Evolutionary conservation across 106 monocot genomes (phyloP).

Genomic region (Allium fistulosum): DNA sequence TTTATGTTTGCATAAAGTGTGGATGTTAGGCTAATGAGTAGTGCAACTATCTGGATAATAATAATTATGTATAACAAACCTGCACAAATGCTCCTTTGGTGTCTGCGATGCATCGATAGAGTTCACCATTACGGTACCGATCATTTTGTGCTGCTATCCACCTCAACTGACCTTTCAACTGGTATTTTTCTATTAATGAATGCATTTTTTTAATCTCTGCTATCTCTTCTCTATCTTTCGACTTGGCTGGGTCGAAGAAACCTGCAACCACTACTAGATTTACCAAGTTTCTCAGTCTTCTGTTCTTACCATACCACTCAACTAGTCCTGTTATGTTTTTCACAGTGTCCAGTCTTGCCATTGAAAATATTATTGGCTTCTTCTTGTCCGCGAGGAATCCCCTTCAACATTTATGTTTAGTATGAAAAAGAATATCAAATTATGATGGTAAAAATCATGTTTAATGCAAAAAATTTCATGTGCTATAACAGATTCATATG

Average conservation of each 20-base stretch:
- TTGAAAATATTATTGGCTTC: slow-evolving; percentile 95
- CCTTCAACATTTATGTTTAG: slow-evolving; percentile 22
- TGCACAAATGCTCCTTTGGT: slow-evolving; percentile 81
- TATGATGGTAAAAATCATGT: no score
- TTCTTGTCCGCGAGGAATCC: slow-evolving; percentile 62
- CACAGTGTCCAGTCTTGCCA: slow-evolving; percentile 93
- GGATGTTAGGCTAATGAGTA: no score
- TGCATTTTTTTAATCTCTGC: slow-evolving; percentile 95
- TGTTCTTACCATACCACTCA: slow-evolving; percentile 91
- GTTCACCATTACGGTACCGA: slow-evolving; percentile 72
- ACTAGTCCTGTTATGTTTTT: slow-evolving; percentile 91
- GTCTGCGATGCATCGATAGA: slow-evolving; percentile 92
- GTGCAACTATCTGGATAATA: neutral
- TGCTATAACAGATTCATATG: no score
- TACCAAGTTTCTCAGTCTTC: slow-evolving; percentile 66
- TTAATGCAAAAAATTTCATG: no score
- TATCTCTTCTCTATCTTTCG: slow-evolving; percentile 93
- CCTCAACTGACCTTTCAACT: slow-evolving; percentile 79
- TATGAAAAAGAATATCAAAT: no score
- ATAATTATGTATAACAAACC: neutral
- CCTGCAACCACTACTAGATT: slow-evolving; percentile 94
- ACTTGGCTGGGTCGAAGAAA: slow-evolving; percentile 72
- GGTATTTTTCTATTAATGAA: slow-evolving; percentile 62
- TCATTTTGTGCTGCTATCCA: slow-evolving; percentile 93
- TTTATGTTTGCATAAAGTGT: no score